These are phyloP conservation scores for Melanomma pulvis-pyrius DNA, from an alignment of 495 filamentous ascomycete species.

Conservation along the genomic window DNA sequence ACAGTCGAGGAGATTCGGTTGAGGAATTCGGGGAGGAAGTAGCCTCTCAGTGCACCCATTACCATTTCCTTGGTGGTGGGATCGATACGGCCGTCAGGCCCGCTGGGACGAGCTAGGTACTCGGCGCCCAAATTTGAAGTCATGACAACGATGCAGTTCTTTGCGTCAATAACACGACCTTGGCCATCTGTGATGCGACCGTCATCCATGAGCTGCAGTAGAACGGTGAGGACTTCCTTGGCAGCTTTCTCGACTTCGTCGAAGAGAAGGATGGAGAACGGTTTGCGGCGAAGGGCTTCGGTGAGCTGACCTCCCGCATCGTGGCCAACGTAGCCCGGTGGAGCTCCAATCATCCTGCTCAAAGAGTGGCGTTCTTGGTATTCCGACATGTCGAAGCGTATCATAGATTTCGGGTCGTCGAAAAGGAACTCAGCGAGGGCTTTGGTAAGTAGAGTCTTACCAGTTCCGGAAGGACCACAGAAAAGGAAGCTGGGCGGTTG, in stretches of 20 bases:
- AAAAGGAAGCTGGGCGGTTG: constrained; percentile 97
- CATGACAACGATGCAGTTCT: constrained; percentile 99
- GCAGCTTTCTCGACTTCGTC: constrained; percentile 98
- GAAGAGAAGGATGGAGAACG: constrained; percentile 97
- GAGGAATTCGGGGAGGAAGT: constrained; percentile 97
- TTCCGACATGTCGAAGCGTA: constrained; percentile 99
- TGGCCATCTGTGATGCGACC: constrained; percentile 98
- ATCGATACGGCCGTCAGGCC: constrained; percentile 82
- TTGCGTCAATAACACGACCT: constrained; percentile 89
- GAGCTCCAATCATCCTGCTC: constrained; percentile 95
- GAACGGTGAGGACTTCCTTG: constrained; percentile 94
- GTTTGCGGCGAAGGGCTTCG: constrained; percentile 85
- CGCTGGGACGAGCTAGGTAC: constrained; percentile 77
- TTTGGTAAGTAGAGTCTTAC: constrained; percentile 96
- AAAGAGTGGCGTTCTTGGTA: constrained; percentile 97
- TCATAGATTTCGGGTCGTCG: constrained; percentile 96
- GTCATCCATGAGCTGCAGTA: constrained; percentile 98
- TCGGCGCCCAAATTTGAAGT: constrained; percentile 96
- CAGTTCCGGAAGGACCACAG: constrained; percentile 96
- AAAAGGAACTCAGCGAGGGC: constrained; percentile 97
- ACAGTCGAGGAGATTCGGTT: constrained; percentile 94
- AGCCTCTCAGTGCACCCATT: constrained; percentile 83
- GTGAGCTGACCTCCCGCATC: constrained; percentile 96
- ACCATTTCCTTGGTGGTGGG: constrained; percentile 84
- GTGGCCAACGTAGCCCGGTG: constrained; percentile 95